Evolutionary conservation across 2,329 filamentous ascomycete genomes (phyloP).

Genomic region (Arthrocladium fulminans): DNA sequence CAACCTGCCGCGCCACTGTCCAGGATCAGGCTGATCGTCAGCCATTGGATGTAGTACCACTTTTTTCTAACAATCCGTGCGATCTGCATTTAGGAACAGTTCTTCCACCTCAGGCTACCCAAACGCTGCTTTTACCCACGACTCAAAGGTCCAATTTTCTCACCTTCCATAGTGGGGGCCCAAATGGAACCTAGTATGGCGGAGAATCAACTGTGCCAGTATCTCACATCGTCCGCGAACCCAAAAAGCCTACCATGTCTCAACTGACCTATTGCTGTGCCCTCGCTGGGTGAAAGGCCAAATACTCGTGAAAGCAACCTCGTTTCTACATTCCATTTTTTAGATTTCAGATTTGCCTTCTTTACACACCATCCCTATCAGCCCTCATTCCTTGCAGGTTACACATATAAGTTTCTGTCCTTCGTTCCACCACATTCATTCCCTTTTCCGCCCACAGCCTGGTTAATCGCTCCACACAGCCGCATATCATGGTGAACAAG

Average conservation of each 20-base stretch:
- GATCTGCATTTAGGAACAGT: not conserved
- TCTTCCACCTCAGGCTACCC: too few relatives aligned
- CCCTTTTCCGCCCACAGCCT: not conserved
- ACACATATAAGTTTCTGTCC: conserved; percentile 5
- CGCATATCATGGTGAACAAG: conserved; percentile 13
- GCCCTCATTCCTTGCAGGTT: conserved; percentile 1
- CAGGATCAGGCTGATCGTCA: not conserved
- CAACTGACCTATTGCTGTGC: conserved; percentile 6
- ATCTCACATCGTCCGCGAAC: not conserved
- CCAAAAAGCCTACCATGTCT: conserved; percentile 2
- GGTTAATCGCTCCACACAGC: not conserved
- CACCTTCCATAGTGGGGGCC: not conserved
- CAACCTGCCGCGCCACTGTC: not conserved
- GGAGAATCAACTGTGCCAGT: not conserved
- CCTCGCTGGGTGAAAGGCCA: not conserved
- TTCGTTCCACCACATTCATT: not conserved
- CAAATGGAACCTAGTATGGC: not conserved
- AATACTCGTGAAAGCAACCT: not conserved
- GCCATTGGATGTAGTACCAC: not conserved
- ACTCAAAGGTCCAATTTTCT: too few relatives aligned
- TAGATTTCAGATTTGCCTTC: not conserved
- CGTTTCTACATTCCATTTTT: conserved; percentile 2
- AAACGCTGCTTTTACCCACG: too few relatives aligned
- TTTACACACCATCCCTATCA: not conserved
- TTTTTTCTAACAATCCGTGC: not conserved